Evolutionary conservation across 1,284 basidiomycete species (phyloP).

Genomic region (Apiotrichum gamsii): DNA sequence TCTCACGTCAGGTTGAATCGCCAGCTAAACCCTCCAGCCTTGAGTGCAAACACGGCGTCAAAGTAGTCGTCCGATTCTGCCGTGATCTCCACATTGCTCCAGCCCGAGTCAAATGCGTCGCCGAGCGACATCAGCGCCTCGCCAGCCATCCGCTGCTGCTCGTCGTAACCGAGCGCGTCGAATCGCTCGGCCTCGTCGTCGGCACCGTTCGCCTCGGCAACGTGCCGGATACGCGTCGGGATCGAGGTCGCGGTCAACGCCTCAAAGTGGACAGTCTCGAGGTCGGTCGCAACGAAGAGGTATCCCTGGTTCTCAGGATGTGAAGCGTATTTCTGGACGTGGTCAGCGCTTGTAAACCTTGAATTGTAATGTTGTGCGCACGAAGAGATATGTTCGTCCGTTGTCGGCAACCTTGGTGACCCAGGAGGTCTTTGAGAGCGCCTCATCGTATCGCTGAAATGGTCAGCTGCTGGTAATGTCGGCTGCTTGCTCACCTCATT

Average conservation of each 20-base stretch:
- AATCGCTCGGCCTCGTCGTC: conserved; percentile 2
- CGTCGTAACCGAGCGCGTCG: background rate
- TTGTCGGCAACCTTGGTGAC: conserved; percentile 14
- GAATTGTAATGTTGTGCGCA: too few species aligned
- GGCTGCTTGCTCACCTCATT: conserved; percentile 7
- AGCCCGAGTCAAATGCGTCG: conserved; percentile 14
- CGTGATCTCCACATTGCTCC: conserved; percentile 19
- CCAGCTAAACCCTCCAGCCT: conserved; percentile 17
- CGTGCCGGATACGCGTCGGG: conserved; percentile 16
- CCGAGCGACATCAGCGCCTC: conserved; percentile 14
- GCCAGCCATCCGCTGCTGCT: conserved; percentile 16
- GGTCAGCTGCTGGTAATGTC: background rate
- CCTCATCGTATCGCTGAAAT: conserved; percentile 16
- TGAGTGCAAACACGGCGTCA: conserved; percentile 20
- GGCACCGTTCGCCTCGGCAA: conserved; percentile 2
- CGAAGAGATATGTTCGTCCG: conserved; percentile 20
- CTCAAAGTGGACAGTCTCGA: conserved; percentile 25
- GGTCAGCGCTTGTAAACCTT: too few species aligned
- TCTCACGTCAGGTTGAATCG: conserved; percentile 28
- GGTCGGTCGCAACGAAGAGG: conserved; percentile 31
- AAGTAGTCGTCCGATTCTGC: conserved; percentile 26
- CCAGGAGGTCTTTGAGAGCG: conserved; percentile 28
- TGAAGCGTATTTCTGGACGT: conserved; percentile 32
- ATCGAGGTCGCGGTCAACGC: conserved; percentile 22
- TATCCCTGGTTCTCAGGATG: conserved; percentile 31